Base-by-base conservation (phyloP, 805 yeast genomes). In the Yarrowia hollandica region DNA sequence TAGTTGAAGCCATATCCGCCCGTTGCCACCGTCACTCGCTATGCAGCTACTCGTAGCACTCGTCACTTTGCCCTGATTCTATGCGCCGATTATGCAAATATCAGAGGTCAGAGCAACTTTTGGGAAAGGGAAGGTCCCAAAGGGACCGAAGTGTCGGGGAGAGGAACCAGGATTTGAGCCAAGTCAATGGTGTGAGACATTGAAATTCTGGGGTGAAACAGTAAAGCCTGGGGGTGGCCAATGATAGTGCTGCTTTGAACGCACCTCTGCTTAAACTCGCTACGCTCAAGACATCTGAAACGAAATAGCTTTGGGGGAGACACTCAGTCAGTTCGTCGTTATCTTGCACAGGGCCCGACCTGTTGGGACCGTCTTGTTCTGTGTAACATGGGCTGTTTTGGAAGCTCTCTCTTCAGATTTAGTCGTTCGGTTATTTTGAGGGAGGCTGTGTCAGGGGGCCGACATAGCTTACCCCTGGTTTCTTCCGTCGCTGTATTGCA, bases 31-130 rank as follows among this genome's bases (percentile, higher is more conserved):
- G 30, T 26, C 12, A 10, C 30, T 26, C 8, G 30, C 4, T 30
- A 3, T 19, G 9, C 23, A 10, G 18, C 38, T 9, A 4, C 38
- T 18, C 18, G 38, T 16, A 7, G 28, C 9, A 25, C n/a, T 4
- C 16, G 11, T 35, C 22, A 1, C 15, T 10, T 42, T 18, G 25
- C 50, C 34, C 34, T 42, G 34, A 25, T 41, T 41, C 33, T 10
- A 18, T 30, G 35, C 52, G 35, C 25, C 52, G 52, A 44, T 44
- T 44, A 44, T 44, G 52, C 52, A 44, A 44, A 44, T 28, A 44
- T 44, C 52, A 44, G 52, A 44, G 52, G 35, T 18, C 35, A 16
- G 34, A 25, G 52, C 52, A 44, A 44, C 52, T 25, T 26, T 28
- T 28, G 52, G 52, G 52, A 44, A 18, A 44, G 52, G 52, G 52